These are phyloP conservation scores for Colletotrichum chlorophyti DNA, from an alignment of 2,329 filamentous ascomycete genomes.

Conservation along the genomic window DNA sequence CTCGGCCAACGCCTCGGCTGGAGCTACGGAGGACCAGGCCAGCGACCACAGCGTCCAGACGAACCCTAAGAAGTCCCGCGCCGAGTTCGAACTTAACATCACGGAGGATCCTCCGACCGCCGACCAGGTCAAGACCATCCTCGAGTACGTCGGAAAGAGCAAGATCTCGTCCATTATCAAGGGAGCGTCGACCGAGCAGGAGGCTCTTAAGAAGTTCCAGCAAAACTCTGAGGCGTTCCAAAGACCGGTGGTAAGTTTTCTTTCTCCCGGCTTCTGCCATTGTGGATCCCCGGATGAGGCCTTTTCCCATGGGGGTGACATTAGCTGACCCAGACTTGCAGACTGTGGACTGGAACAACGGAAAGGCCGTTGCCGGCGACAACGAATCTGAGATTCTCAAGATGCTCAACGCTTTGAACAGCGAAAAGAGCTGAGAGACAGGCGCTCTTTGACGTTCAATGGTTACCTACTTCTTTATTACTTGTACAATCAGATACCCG, in stretches of 20 bases:
- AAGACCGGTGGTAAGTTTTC: conserved; percentile 73
- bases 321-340: conserved; percentile 32
- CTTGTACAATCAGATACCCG: conserved; percentile 16
- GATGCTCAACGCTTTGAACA: conserved; percentile 68
- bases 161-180: conserved; percentile 70
- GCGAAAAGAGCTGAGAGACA: conserved; percentile 12
- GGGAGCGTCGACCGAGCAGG: conserved; percentile 75
- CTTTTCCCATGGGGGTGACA: background rate
- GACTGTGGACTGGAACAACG: conserved; percentile 93
- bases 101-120: conserved; percentile 80
- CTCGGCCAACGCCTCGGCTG: conserved; percentile 71
- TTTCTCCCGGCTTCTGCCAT: background rate
- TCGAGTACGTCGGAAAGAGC: conserved; percentile 77
- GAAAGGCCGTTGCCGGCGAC: conserved; percentile 78
- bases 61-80: conserved; percentile 52
- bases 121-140: conserved; percentile 83
- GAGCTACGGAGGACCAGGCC: conserved; percentile 77
- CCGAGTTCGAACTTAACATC: conserved; percentile 86
- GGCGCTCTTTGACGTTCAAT: background rate
- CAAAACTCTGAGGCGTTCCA: conserved; percentile 73
- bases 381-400: conserved; percentile 90
- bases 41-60: conserved; percentile 69
- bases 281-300: background rate
- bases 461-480: background rate
- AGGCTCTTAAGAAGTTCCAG: conserved; percentile 82